phyloP scores from a whole-genome alignment of 75 land plant species.

The Cupressus sempervirens region DNA sequence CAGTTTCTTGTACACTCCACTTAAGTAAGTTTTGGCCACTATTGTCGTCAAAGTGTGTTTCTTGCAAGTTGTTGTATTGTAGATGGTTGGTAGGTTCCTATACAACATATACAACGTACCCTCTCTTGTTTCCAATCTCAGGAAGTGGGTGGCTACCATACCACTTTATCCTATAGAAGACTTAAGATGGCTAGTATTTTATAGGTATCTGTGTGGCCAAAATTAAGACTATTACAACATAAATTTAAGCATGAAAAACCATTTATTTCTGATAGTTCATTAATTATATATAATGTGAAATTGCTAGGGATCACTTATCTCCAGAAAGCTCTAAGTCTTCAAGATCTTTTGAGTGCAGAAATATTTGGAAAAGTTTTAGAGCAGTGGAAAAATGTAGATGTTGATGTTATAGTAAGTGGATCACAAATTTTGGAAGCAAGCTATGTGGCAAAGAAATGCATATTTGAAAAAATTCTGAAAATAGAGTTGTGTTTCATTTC shows the following conservation, averaged over 20 bases:
- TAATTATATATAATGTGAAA: background rate
- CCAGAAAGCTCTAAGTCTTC: background rate
- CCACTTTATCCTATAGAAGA: no score
- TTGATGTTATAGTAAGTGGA: constrained; percentile 79
- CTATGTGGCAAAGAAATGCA: constrained; percentile 72
- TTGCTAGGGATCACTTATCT: background rate
- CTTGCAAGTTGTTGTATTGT: no score
- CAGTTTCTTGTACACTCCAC: no score
- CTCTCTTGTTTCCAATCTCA: no score
- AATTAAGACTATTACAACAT: no score
- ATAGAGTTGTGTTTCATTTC: constrained; percentile 64
- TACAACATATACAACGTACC: no score
- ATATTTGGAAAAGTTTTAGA: constrained; percentile 40
- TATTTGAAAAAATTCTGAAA: constrained; percentile 33
- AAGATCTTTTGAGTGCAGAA: constrained; percentile 36
- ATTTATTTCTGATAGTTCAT: background rate
- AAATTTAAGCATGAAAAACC: background rate
- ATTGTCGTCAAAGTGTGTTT: no score
- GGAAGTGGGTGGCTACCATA: no score
- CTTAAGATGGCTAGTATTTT: no score
- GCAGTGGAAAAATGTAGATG: constrained; percentile 37
- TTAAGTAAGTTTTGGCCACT: no score
- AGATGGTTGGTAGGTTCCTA: no score
- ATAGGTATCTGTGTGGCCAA: no score
- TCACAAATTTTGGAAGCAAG: constrained; percentile 65